Evolutionary conservation across 371 early-diverging fungal species (phyloP).

Genomic region (Circinella minor): DNA sequence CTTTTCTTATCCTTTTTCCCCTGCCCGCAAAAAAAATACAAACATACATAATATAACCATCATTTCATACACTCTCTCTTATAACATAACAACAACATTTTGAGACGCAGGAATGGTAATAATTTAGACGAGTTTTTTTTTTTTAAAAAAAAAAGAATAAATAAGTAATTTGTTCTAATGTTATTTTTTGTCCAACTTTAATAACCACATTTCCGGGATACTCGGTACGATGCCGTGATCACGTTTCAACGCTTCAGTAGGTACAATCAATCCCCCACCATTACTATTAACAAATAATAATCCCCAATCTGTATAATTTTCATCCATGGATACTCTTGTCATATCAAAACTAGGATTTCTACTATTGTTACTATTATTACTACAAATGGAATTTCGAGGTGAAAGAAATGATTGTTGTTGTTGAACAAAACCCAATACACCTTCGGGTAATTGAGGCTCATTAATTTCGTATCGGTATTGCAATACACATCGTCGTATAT

Average conservation of each 20-base stretch:
- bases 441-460: constrained; percentile 65
- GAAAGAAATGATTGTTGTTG: not conserved
- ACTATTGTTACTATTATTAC: not conserved
- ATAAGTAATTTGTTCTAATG: not conserved
- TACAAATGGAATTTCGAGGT: not conserved
- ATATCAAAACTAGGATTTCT: not conserved
- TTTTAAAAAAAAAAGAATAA: no score
- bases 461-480: constrained; percentile 90
- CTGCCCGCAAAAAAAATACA: no score
- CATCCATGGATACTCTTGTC: not conserved
- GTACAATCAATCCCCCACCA: not conserved
- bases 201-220: not conserved
- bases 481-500: constrained; percentile 70
- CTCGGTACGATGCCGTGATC: not conserved
- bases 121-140: no score
- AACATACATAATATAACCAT: no score
- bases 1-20: no score
- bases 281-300: not conserved
- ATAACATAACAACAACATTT: no score
- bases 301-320: not conserved
- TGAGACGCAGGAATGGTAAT: no score
- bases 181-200: constrained; percentile 7
- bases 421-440: not conserved
- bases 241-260: not conserved
- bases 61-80: no score